Evolutionary conservation across 2,329 filamentous ascomycete species (phyloP).

Genomic region (Neofusicoccum ribis): DNA sequence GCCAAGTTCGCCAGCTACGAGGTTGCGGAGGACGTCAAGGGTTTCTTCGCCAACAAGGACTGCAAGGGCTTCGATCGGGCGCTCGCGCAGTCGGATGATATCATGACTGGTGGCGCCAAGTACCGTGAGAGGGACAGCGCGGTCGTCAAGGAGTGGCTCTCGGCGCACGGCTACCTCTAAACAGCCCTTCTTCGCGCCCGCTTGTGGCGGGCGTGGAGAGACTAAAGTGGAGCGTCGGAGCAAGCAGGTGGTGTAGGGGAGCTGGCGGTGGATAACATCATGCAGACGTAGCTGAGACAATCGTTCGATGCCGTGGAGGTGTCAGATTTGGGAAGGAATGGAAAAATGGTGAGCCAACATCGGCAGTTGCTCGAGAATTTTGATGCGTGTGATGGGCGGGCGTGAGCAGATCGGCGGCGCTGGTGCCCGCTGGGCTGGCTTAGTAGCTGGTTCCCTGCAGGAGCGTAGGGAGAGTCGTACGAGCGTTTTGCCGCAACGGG

Average conservation of each 20-base stretch:
- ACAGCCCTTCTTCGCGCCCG: background rate
- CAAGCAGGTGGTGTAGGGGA: background rate
- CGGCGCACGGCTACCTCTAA: conserved; percentile 55
- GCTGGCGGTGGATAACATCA: background rate
- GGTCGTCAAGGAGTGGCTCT: conserved; percentile 77
- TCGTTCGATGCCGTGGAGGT: background rate
- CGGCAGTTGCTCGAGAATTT: background rate
- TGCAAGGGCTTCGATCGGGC: conserved; percentile 84
- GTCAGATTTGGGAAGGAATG: background rate
- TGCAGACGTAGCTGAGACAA: background rate
- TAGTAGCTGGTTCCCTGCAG: background rate
- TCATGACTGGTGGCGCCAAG: conserved; percentile 76
- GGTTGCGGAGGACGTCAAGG: conserved; percentile 72
- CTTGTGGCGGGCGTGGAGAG: background rate
- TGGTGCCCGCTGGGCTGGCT: no score
- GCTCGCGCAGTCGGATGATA: conserved; percentile 81
- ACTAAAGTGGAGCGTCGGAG: conserved; percentile 1
- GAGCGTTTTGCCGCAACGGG: background rate
- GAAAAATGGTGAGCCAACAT: background rate
- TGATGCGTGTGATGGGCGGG: background rate
- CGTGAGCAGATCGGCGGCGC: background rate
- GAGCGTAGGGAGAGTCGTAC: background rate
- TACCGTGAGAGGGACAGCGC: conserved; percentile 78
- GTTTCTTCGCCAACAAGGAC: conserved; percentile 86
- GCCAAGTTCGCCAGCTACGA: conserved; percentile 73